Percentiles rank a stretch among this genome's conserved stretches.
These are phyloP conservation scores for Phragmites australis DNA, from an alignment of 176 grass and related monocot genomes.

Conservation along the genomic window DNA sequence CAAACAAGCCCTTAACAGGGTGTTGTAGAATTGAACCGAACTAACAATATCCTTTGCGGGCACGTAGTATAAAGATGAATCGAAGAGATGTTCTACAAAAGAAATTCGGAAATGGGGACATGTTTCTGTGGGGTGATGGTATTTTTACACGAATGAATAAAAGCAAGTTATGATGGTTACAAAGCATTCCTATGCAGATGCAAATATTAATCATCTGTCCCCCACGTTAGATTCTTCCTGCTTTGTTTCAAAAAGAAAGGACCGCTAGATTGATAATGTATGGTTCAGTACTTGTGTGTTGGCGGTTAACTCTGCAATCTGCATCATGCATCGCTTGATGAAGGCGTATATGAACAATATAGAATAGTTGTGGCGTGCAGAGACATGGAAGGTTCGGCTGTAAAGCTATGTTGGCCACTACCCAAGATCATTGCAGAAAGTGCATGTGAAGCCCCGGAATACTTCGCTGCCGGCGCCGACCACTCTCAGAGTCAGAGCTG, in stretches of 20 bases:
- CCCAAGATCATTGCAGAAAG: neutral
- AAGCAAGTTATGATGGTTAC: too few relatives aligned
- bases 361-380: neutral
- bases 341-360: neutral
- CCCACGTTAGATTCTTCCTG: neutral
- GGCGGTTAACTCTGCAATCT: conserved; percentile 20
- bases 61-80: too few relatives aligned
- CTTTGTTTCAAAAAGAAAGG: neutral
- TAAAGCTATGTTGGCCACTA: neutral
- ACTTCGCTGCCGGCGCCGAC: neutral
- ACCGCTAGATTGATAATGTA: neutral
- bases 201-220: neutral
- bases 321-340: neutral
- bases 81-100: neutral
- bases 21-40: neutral
- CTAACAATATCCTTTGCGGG: neutral
- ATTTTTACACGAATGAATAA: neutral
- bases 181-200: neutral
- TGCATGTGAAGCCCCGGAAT: neutral
- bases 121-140: neutral
- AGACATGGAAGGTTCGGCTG: neutral
- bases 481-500: conserved; percentile 35
- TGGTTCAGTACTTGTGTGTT: neutral
- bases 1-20: too few relatives aligned
- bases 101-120: neutral